Evolutionary conservation across 345 rosid genomes (phyloP).

Genomic region (Toxicodendron radicans): DNA sequence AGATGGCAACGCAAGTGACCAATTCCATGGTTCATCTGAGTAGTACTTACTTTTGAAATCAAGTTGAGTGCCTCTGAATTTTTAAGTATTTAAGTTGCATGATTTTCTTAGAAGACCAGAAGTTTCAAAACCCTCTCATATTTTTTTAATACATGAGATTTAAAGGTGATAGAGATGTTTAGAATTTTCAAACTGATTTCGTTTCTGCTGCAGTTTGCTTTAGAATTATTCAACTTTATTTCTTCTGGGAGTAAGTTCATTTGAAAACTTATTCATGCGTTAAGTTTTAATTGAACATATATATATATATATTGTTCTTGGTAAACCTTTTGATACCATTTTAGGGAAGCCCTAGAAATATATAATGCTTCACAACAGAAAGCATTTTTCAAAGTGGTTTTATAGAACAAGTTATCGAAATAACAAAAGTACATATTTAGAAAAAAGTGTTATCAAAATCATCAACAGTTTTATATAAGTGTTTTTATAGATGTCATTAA

Average conservation of each 20-base stretch:
- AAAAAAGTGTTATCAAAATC: no score
- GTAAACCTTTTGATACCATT: not conserved
- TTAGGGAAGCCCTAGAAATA: no score
- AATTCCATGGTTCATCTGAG: not conserved
- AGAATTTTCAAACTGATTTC: no score
- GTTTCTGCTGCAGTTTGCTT: not conserved
- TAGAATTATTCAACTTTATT: no score
- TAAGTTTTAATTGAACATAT: not conserved
- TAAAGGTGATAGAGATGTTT: not conserved
- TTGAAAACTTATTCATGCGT: not conserved
- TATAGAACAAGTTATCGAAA: no score
- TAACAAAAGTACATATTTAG: no score
- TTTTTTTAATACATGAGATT: not conserved
- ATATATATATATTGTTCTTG: not conserved
- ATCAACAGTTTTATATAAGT: no score
- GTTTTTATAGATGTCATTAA: not conserved
- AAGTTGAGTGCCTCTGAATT: not conserved
- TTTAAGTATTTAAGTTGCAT: not conserved
- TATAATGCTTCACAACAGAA: no score
- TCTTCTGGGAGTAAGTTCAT: not conserved
- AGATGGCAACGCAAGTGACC: not conserved
- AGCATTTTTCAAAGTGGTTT: no score
- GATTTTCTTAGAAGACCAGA: not conserved
- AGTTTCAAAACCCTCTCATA: not conserved
- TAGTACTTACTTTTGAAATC: not conserved